Conservation (phyloP, 2,329 filamentous ascomycete genomes). For the Alternaria ethzedia region DNA sequence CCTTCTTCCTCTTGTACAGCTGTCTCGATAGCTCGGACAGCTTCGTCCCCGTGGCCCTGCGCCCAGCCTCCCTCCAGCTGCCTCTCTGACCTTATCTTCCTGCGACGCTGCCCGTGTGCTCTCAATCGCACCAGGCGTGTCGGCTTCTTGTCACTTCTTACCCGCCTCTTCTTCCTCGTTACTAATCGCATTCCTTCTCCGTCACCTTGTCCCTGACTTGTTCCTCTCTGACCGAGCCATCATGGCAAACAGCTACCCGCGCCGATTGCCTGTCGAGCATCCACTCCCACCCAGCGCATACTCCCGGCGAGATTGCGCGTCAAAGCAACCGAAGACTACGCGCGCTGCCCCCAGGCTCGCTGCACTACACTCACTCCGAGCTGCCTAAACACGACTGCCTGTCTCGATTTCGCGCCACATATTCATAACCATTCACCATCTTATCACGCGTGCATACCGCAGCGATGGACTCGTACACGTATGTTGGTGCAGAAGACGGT, state of each 20-base stretch:
- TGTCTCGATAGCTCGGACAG: constrained; percentile 40
- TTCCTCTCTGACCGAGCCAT: constrained; percentile 51
- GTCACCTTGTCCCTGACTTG: constrained; percentile 41
- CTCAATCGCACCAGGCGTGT: constrained; percentile 39
- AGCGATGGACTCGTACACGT: constrained; percentile 50
- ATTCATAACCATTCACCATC: background rate
- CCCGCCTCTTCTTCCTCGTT: constrained; percentile 25
- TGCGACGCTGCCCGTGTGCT: constrained; percentile 37
- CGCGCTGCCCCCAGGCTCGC: constrained; percentile 26
- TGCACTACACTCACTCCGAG: constrained; percentile 17
- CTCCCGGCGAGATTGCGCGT: constrained; percentile 32
- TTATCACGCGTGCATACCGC: background rate
- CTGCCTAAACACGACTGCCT: constrained; percentile 17
- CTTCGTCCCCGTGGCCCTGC: constrained; percentile 41
- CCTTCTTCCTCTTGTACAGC: constrained; percentile 36
- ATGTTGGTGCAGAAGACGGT: constrained; percentile 15
- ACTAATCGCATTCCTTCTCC: constrained; percentile 34
- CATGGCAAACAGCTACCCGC: constrained; percentile 51
- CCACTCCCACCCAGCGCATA: constrained; percentile 29
- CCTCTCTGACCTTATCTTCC: constrained; percentile 43
- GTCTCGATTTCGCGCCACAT: constrained; percentile 1
- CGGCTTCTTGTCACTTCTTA: constrained; percentile 37
- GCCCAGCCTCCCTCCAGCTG: constrained; percentile 37
- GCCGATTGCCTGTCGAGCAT: constrained; percentile 38
- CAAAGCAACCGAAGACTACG: constrained; percentile 18